Evolutionary conservation across 2,329 filamentous ascomycete species (phyloP).

Genomic region (Sporothrix euskadiensis): DNA sequence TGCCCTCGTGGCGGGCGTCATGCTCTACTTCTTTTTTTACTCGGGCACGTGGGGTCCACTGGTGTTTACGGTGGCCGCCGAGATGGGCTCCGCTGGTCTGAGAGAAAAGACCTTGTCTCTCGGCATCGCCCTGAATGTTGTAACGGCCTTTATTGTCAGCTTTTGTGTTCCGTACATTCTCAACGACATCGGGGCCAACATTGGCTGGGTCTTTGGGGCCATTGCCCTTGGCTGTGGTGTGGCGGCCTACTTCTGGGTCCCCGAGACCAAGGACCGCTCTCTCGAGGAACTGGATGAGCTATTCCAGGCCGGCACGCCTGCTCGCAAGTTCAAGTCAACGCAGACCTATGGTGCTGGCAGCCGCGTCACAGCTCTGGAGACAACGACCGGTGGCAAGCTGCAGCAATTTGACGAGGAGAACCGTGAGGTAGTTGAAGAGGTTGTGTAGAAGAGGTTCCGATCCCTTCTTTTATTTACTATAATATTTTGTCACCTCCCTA

Average conservation of each 20-base stretch:
- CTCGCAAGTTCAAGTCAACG: constrained; percentile 22
- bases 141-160: constrained; percentile 23
- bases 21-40: constrained; percentile 27
- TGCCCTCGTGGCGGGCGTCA: constrained; percentile 22
- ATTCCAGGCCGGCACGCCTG: constrained; percentile 11
- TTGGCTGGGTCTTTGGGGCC: constrained; percentile 25
- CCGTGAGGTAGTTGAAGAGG: background rate
- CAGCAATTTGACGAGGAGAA: constrained; percentile 4
- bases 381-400: background rate
- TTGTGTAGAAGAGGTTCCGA: background rate
- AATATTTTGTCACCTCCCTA: no score
- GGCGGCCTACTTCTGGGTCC: constrained; percentile 19
- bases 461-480: background rate
- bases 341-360: constrained; percentile 24
- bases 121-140: constrained; percentile 25
- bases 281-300: constrained; percentile 26
- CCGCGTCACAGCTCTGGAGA: constrained; percentile 5
- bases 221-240: constrained; percentile 20
- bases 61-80: constrained; percentile 15
- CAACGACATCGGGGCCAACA: constrained; percentile 27
- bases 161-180: constrained; percentile 26
- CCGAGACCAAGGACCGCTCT: constrained; percentile 24
- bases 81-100: constrained; percentile 18
- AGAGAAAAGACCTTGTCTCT: constrained; percentile 26
- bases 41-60: constrained; percentile 24